A percentile compares a stretch with the other conserved stretches of the same genome.
These are phyloP conservation scores for Cucumis hystrix DNA, from an alignment of 306 rosid species.

Conservation along the genomic window DNA sequence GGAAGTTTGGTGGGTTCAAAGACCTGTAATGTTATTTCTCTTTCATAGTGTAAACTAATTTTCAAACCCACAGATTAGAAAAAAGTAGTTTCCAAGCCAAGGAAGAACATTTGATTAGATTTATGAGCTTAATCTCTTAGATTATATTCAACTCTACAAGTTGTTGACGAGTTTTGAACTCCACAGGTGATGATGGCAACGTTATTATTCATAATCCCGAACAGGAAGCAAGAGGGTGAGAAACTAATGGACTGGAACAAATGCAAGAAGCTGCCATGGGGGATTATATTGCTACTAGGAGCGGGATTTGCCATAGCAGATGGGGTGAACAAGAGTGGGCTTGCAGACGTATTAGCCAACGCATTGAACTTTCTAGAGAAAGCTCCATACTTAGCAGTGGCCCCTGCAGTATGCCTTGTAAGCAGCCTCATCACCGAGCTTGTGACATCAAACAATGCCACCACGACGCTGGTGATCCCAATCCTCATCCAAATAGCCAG, in stretches of 20 bases:
- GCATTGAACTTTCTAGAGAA: conserved; percentile 41
- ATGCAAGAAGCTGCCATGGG: conserved; percentile 86
- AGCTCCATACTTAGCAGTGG: conserved; percentile 56
- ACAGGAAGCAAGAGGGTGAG: conserved; percentile 58
- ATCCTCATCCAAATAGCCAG: conserved; percentile 51
- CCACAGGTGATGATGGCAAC: conserved; percentile 69
- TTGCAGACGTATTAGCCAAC: conserved; percentile 47
- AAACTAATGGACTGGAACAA: conserved; percentile 88
- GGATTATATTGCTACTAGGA: conserved; percentile 60
- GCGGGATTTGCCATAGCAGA: conserved; percentile 92
- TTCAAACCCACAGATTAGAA: not conserved
- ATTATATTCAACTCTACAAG: not conserved
- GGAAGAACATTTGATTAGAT: not conserved
- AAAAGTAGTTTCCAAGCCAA: not conserved
- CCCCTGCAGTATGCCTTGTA: conserved; percentile 46
- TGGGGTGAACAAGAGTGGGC: conserved; percentile 63
- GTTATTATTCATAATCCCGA: conserved; percentile 72
- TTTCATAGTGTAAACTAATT: too few species aligned
- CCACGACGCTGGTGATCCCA: conserved; percentile 65
- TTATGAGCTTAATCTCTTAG: not conserved
- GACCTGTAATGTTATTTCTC: not conserved
- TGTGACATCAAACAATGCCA: conserved; percentile 64
- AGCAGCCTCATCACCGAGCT: conserved; percentile 70
- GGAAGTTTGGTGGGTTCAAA: not conserved
- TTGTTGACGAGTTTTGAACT: not conserved